Evolutionary conservation across 352 stramenopile genomes (phyloP), one percentile per base, ranked within the genome.

Genomic region (Phytophthora tubulina): DNA sequence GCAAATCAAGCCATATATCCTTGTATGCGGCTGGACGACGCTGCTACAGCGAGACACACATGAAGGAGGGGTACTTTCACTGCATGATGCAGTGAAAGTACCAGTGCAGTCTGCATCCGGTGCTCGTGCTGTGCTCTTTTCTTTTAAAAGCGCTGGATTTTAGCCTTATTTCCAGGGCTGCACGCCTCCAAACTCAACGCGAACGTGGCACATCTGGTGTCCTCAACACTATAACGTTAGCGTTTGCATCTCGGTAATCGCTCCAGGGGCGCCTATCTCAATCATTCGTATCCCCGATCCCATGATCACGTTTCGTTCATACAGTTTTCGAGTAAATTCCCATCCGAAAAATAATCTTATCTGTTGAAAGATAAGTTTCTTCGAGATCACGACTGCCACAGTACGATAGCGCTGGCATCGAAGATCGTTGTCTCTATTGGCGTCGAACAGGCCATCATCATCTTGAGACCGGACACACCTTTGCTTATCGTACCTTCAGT

Each of bases 241-340:
- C 14, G 44, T 31, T 21, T 31, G 35, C 39, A 52, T 71, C 63
- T 71, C 63, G 63, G 54, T 71, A 71, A 71, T 71, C 63, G 63
- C 21, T 39, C n/a, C 54, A 44, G 31, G 17, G 35, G 14, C 53
- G 45, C 63, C 54, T 59, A 65, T 71, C 54, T 71, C 63, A 71
- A 58, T 71, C 53, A 57, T 66, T 71, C 42, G 9, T 32, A 65
- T 65, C 55, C 63, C 57, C 45, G 31, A 71, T 71, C 63, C 39
- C 63, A 71, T 36, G 63, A 71, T 66, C 45, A 32, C 30, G 3
- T 27, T n/a, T 6, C 10, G 8, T 6, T 9, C 36, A 66, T 65
- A 70, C 63, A 52, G 27, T 41, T 50, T n/a, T 21, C n/a, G 33
- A 60, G 38, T 59, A 17, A 60, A 58, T 55, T 15, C 21, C 63